Evolutionary conservation across 768 basidiomycete species (phyloP).

Genomic region (Hericium erinaceus): DNA sequence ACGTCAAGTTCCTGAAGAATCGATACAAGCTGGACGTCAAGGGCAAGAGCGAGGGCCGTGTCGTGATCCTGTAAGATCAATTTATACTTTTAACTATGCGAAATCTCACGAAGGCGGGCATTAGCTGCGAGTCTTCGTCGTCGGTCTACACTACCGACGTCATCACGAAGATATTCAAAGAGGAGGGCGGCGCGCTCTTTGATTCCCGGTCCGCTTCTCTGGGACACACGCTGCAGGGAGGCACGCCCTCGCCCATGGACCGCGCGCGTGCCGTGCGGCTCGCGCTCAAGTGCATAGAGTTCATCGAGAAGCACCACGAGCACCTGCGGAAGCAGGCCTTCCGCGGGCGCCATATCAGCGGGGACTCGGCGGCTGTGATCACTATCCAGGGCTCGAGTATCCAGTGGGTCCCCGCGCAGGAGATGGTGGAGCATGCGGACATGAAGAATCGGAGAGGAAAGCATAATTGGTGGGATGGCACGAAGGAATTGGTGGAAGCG

Average conservation of each 20-base stretch:
- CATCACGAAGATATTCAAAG: slow-evolving; percentile 88
- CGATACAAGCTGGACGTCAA: slow-evolving; percentile 80
- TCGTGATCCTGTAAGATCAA: slow-evolving; percentile 71
- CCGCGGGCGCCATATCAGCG: slow-evolving; percentile 44
- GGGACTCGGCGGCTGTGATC: slow-evolving; percentile 78
- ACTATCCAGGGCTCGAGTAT: slow-evolving; percentile 80
- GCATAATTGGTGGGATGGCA: slow-evolving; percentile 65
- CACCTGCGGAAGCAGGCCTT: slow-evolving; percentile 39
- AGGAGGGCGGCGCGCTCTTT: slow-evolving; percentile 87
- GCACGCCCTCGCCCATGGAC: slow-evolving; percentile 91
- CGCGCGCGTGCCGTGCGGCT: slow-evolving; percentile 86
- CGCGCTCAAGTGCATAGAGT: slow-evolving; percentile 87
- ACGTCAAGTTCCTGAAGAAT: slow-evolving; percentile 82
- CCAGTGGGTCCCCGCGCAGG: slow-evolving; percentile 74
- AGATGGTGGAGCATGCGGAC: slow-evolving; percentile 82
- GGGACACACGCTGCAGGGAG: slow-evolving; percentile 95
- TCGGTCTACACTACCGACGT: slow-evolving; percentile 85
- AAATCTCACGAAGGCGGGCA: neutral
- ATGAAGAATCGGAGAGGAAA: slow-evolving; percentile 84
- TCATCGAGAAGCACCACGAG: slow-evolving; percentile 78
- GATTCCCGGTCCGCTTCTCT: slow-evolving; percentile 94
- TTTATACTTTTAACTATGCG: neutral
- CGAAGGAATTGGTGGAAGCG: slow-evolving; percentile 64
- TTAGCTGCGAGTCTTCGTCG: slow-evolving; percentile 80
- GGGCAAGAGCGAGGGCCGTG: slow-evolving; percentile 87